Percentiles rank a stretch among this genome's conserved stretches.
These are phyloP conservation scores for Fusarium verrucosum DNA, from an alignment of 2,329 filamentous ascomycete species.

Conservation along the genomic window DNA sequence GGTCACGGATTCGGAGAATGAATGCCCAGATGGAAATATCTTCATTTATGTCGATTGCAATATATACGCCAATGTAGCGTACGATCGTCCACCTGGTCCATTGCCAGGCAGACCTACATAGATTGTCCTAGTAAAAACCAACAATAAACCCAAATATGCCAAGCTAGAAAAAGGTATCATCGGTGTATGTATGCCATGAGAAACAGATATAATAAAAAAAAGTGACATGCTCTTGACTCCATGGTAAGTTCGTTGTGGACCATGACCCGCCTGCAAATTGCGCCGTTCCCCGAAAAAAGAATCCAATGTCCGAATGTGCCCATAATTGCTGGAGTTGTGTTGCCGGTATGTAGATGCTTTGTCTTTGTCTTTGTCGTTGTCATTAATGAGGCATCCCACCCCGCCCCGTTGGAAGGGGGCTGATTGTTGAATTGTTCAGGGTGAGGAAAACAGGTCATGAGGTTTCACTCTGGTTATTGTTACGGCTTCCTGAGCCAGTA, in stretches of 20 bases:
- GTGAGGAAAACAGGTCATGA: slow-evolving; percentile 33
- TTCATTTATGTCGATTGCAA: slow-evolving; percentile 25
- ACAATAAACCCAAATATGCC: slow-evolving; percentile 25
- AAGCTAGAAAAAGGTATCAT: slow-evolving; percentile 41
- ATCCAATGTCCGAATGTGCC: slow-evolving; percentile 27
- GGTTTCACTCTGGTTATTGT: slow-evolving; percentile 40
- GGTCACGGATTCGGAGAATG: neutral
- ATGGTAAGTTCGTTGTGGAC: slow-evolving; percentile 32
- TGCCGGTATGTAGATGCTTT: slow-evolving; percentile 26
- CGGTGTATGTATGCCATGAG: slow-evolving; percentile 36
- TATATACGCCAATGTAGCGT: slow-evolving; percentile 9
- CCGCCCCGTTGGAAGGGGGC: slow-evolving; percentile 1
- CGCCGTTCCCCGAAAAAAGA: slow-evolving; percentile 31
- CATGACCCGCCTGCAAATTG: slow-evolving; percentile 37
- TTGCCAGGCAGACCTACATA: slow-evolving; percentile 10
- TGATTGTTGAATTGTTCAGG: slow-evolving; percentile 8
- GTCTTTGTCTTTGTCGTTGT: slow-evolving; percentile 40
- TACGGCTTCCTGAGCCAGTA: slow-evolving; percentile 43
- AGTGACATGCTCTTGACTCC: slow-evolving; percentile 40
- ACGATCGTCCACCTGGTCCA: slow-evolving; percentile 1
- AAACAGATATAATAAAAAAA: slow-evolving; percentile 16
- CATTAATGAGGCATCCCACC: slow-evolving; percentile 33
- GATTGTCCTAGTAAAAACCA: slow-evolving; percentile 8
- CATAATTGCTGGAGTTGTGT: slow-evolving; percentile 26
- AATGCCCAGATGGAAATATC: slow-evolving; percentile 4